Conservation (phyloP, 2,329 filamentous ascomycete genomes). For the Diaporthe aspalathi region DNA sequence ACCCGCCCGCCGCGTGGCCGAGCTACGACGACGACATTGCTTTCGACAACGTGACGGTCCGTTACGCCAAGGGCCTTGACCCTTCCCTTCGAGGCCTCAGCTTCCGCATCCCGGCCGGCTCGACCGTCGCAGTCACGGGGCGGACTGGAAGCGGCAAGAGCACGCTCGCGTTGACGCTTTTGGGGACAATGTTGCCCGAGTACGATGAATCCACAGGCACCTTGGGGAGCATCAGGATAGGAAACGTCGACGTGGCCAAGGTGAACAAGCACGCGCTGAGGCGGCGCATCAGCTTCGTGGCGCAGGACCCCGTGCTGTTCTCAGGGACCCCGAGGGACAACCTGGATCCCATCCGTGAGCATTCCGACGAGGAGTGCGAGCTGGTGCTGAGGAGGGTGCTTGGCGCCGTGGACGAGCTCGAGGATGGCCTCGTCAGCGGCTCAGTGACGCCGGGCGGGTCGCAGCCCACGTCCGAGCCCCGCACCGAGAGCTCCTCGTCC, state of each 20-base stretch:
- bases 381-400: slow-evolving; percentile 70
- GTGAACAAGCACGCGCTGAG: slow-evolving; percentile 68
- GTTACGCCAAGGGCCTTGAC: slow-evolving; percentile 82
- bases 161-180: slow-evolving; percentile 72
- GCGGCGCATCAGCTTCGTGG: slow-evolving; percentile 70
- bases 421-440: slow-evolving; percentile 33
- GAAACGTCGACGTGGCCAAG: slow-evolving; percentile 61
- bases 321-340: slow-evolving; percentile 71
- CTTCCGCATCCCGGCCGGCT: slow-evolving; percentile 76
- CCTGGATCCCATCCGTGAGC: slow-evolving; percentile 74
- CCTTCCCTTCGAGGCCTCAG: slow-evolving; percentile 76
- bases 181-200: slow-evolving; percentile 65
- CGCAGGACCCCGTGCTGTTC: slow-evolving; percentile 72
- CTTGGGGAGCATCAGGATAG: slow-evolving; percentile 64
- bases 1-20: slow-evolving; percentile 83
- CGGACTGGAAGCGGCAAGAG: slow-evolving; percentile 90
- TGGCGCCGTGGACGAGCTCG: slow-evolving; percentile 47
- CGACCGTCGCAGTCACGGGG: slow-evolving; percentile 77
- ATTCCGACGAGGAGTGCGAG: slow-evolving; percentile 62
- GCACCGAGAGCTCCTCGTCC: slow-evolving; percentile 23
- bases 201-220: slow-evolving; percentile 44
- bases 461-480: slow-evolving; percentile 22
- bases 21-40: slow-evolving; percentile 75
- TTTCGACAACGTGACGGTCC: slow-evolving; percentile 82
- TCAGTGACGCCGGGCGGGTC: slow-evolving; percentile 21